Base-by-base conservation (phyloP, 306 rosid species). In the Cucurbita pepo region DNA sequence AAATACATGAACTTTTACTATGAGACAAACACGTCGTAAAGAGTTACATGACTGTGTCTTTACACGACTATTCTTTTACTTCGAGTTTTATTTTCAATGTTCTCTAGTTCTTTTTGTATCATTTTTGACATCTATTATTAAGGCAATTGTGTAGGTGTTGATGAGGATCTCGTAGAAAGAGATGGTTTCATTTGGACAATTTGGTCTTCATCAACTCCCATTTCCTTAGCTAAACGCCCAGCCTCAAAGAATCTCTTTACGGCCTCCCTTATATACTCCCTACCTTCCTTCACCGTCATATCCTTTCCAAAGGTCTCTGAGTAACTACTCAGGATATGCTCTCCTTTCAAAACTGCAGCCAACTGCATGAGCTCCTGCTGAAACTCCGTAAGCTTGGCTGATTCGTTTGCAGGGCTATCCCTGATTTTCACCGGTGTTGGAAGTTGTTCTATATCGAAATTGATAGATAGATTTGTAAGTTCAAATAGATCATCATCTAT, bases 161-260 rank as follows among this genome's bases (percentile, higher is more conserved):
- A 30, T 44, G 54, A 50, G 54, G 86, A 57, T 76, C 98, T 84
- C 21, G 96, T 77, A 53, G 96, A 86, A 77, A 90, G 89, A 72
- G 96, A 92, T 37, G 98, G 98, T 72, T 85, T 92, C 96, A 90
- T 92, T 67, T 87, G 91, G 43, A 92, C 96, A 54, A 88, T 87
- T 56, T 83, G 87, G 56, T 92, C 92, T 69, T 77, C 85, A 81
- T 70, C 76, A 8, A 87, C 98, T 66, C 96, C 96, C 96, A 90
- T 88, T 78, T 70, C 85, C 86, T 78, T 82, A 16, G 98, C 96
- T 37, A 79, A 82, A 60, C 69, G 88, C 59, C 91, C 86, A 6
- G 93, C 96, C 81, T 85, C 89, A 21, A 92, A 80, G 88, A 92
- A 92, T 36, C 90, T 83, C 53, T 38, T 78, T 43, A 84, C 89